A percentile compares a stretch with the other conserved stretches of the same genome.
Evolutionary conservation across 495 filamentous ascomycete species (phyloP).

Genomic region (Penicillium riverlandense): DNA sequence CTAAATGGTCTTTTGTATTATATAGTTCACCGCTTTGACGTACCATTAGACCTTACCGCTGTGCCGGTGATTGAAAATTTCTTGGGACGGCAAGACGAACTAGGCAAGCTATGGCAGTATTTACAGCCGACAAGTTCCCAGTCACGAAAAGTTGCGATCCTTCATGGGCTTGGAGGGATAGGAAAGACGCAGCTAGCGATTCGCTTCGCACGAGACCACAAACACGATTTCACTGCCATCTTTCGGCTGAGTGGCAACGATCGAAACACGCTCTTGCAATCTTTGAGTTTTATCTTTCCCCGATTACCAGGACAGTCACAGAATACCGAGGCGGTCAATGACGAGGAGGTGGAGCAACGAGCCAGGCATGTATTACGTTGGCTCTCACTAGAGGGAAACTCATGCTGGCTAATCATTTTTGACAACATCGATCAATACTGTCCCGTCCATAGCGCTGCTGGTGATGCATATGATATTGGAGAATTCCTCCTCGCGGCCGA

Average conservation of each 20-base stretch:
- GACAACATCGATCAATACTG: conserved; percentile 36
- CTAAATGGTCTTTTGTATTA: conserved; percentile 2
- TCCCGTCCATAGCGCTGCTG: conserved; percentile 5
- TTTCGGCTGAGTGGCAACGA: conserved; percentile 26
- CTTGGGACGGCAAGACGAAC: conserved; percentile 17
- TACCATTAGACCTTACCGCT: conserved; percentile 17
- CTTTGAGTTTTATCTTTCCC: conserved; percentile 13
- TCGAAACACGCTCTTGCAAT: conserved; percentile 11
- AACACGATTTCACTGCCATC: conserved; percentile 19
- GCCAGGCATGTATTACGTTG: conserved; percentile 15
- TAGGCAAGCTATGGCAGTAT: conserved; percentile 16
- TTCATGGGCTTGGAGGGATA: conserved; percentile 35
- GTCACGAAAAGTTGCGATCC: conserved; percentile 19
- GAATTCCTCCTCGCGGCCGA: conserved; percentile 26
- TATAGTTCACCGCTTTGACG: conserved; percentile 10
- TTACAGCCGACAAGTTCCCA: conserved; percentile 9
- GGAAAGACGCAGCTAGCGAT: conserved; percentile 38
- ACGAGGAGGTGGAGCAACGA: conserved; percentile 9
- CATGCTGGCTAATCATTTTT: conserved; percentile 32
- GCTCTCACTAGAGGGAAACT: conserved; percentile 20
- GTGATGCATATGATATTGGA: conserved; percentile 22
- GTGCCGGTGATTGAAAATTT: conserved; percentile 20
- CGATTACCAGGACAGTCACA: conserved; percentile 8
- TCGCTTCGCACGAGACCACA: conserved; percentile 24
- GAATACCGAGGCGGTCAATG: conserved; percentile 3